Conservation (phyloP, 129 eudicot species). For the Arctium minus region DNA sequence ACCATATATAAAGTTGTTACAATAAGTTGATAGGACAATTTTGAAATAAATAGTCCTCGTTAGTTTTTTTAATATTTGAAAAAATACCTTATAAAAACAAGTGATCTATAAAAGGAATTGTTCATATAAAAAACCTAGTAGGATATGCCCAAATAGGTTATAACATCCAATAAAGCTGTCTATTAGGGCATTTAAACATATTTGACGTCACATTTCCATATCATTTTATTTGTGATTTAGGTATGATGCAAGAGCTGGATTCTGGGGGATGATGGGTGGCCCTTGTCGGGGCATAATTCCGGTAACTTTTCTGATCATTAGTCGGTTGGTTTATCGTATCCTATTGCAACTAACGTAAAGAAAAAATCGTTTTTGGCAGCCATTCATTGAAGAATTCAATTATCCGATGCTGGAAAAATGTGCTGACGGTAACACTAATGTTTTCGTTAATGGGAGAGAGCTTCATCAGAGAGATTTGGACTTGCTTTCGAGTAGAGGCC, state of each 20-base stretch:
- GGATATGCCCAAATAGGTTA: neutral
- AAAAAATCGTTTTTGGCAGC: conserved; percentile 40
- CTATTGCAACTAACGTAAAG: neutral
- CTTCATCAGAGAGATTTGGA: conserved; percentile 78
- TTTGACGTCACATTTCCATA: neutral
- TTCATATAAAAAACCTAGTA: neutral
- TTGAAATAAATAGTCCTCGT: neutral
- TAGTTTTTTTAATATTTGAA: neutral
- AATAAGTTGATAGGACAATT: neutral
- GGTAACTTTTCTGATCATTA: conserved; percentile 41
- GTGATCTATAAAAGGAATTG: neutral
- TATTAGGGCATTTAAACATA: neutral
- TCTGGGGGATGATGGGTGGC: conserved; percentile 96
- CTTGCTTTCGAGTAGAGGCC: conserved; percentile 80
- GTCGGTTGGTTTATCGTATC: neutral
- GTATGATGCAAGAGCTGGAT: conserved; percentile 94
- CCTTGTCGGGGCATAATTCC: conserved; percentile 97
- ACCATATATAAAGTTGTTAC: neutral
- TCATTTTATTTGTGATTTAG: conserved; percentile 24
- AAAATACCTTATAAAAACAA: no score
- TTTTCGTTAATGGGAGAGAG: conserved; percentile 94
- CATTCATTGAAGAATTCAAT: conserved; percentile 85
- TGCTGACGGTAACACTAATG: conserved; percentile 79
- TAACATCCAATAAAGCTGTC: neutral
- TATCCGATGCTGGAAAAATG: conserved; percentile 80